These are phyloP conservation scores for Phyllosticta ampelicida DNA, from an alignment of 2,329 filamentous ascomycete genomes.

Conservation along the genomic window DNA sequence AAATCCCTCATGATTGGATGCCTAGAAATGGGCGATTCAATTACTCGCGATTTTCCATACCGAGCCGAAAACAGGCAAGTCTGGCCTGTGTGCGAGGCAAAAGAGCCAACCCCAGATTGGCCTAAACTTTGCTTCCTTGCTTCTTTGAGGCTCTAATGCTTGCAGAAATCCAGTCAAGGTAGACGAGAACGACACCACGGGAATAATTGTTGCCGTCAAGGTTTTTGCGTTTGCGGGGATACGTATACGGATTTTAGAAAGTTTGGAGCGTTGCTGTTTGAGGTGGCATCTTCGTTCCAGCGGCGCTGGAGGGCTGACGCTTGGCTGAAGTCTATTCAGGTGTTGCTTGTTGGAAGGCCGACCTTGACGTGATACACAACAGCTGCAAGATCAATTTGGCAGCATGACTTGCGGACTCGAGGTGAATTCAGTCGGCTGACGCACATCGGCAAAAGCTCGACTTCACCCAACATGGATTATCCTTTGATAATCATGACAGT, in stretches of 20 bases:
- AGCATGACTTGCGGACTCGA: background rate
- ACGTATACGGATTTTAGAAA: background rate
- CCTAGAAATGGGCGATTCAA: too few relatives aligned
- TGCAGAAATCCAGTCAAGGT: background rate
- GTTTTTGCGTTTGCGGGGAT: background rate
- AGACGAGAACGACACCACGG: background rate
- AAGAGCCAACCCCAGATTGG: background rate
- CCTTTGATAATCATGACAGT: background rate
- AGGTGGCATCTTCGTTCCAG: background rate
- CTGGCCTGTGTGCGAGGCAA: background rate
- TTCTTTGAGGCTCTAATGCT: background rate
- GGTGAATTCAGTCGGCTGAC: background rate
- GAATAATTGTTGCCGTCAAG: background rate
- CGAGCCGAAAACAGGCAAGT: background rate
- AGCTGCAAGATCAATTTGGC: too few relatives aligned
- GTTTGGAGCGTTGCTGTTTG: background rate
- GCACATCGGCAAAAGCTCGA: background rate
- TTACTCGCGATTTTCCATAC: too few relatives aligned
- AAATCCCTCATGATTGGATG: too few relatives aligned
- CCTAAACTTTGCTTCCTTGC: background rate
- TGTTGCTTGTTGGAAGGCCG: background rate
- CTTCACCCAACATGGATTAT: background rate
- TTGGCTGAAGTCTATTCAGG: background rate
- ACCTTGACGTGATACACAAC: too few relatives aligned
- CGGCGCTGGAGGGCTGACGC: background rate